phyloP scores from a whole-genome alignment of 2,329 filamentous ascomycete species.

The Pseudocercospora fijiensis region DNA sequence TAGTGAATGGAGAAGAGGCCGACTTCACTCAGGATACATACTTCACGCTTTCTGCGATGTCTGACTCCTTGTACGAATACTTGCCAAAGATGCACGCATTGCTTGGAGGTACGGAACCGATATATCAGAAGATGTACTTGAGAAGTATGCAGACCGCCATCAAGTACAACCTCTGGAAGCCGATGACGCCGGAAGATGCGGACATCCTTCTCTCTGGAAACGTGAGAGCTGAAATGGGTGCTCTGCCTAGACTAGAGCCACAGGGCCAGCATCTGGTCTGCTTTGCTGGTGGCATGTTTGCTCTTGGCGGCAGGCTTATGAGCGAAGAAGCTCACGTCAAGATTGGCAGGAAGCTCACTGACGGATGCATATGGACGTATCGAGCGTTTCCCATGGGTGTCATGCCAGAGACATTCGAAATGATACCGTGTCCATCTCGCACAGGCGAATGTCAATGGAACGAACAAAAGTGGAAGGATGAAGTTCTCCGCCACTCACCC shows the following conservation, averaged over 20 bases:
- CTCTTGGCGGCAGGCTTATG: conserved; percentile 58
- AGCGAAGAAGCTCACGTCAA: conserved; percentile 54
- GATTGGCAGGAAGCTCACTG: conserved; percentile 57
- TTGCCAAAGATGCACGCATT: conserved; percentile 51
- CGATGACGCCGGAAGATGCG: conserved; percentile 48
- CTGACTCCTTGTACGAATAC: conserved; percentile 43
- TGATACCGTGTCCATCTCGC: conserved; percentile 50
- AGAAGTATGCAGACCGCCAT: conserved; percentile 45
- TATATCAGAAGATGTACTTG: conserved; percentile 59
- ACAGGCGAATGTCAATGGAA: conserved; percentile 53
- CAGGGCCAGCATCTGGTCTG: conserved; percentile 60
- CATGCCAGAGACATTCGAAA: conserved; percentile 60
- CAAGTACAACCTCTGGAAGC: conserved; percentile 50
- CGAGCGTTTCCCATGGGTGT: conserved; percentile 56
- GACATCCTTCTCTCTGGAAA: conserved; percentile 51
- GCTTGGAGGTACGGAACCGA: conserved; percentile 46
- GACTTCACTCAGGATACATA: conserved; percentile 45
- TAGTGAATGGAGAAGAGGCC: conserved; percentile 43
- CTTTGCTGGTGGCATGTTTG: conserved; percentile 63
- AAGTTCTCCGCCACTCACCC: conserved; percentile 18
- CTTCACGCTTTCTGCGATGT: conserved; percentile 41
- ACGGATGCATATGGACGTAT: conserved; percentile 65
- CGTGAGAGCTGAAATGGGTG: conserved; percentile 37
- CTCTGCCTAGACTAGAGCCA: conserved; percentile 43
- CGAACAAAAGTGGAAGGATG: conserved; percentile 51